Conservation (phyloP, 768 basidiomycete species). For the Royoungia palumana region DNA sequence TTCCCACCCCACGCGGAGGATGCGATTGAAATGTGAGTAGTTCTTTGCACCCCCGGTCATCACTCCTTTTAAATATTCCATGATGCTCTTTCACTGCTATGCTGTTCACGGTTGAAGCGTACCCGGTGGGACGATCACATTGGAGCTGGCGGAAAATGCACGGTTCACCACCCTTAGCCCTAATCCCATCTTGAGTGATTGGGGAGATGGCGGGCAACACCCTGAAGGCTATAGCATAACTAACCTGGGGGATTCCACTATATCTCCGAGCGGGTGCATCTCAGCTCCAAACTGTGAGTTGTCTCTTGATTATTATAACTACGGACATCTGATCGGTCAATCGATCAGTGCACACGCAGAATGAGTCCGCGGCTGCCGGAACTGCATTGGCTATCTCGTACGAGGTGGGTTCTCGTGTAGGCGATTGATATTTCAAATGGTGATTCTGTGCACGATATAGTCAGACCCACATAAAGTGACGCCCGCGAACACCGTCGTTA, state of each 20-base stretch:
- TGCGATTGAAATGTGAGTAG: constrained; percentile 11
- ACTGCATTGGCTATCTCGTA: constrained; percentile 10
- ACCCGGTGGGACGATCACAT: neutral
- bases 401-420: constrained; percentile 4
- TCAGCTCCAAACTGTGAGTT: constrained; percentile 13
- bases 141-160: constrained; percentile 8
- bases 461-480: no score
- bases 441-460: no score
- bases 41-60: neutral
- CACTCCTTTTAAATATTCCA: neutral
- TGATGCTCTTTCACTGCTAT: neutral
- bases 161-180: neutral
- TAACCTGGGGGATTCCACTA: neutral
- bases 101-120: neutral
- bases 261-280: neutral
- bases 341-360: constrained; percentile 12
- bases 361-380: constrained; percentile 7
- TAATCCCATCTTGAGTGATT: no score
- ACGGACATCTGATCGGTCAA: neutral
- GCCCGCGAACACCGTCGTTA: no score
- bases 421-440: neutral
- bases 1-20: neutral
- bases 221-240: neutral
- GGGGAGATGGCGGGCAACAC: no score
- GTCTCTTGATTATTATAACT: neutral